phyloP scores from a whole-genome alignment of 1,284 basidiomycete species.

The Gymnopus androsaceus region DNA sequence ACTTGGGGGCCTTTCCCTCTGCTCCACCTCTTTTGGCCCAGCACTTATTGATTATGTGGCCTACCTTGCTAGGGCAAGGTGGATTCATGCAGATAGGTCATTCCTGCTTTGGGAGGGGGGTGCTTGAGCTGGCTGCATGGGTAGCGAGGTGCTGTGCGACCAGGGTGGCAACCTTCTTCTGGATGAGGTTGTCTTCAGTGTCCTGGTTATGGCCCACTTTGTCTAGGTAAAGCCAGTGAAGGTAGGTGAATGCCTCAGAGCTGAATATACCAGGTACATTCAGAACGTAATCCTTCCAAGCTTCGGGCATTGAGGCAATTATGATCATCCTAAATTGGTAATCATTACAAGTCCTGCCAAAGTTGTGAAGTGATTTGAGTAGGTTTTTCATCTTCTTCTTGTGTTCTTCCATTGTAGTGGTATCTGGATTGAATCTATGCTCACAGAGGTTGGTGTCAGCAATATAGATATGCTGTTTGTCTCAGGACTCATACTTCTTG shows the following conservation, averaged over 20 bases:
- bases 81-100: background rate
- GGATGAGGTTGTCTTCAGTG: background rate
- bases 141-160: background rate
- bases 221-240: background rate
- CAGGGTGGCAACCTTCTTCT: background rate
- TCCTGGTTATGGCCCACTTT: too few relatives aligned
- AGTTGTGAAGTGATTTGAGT: too few relatives aligned
- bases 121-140: background rate
- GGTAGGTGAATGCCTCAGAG: background rate
- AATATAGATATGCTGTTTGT: background rate
- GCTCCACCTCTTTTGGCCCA: background rate
- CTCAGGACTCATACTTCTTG: background rate
- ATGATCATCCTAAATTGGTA: too few relatives aligned
- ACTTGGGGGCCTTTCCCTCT: background rate
- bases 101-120: background rate
- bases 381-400: too few relatives aligned
- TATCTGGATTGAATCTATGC: background rate
- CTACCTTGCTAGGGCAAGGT: background rate
- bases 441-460: background rate
- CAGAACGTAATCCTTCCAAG: background rate
- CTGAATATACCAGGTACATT: too few relatives aligned
- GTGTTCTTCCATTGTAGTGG: too few relatives aligned
- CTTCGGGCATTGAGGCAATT: background rate
- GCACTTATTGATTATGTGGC: background rate
- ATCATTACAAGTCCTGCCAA: too few relatives aligned